These are phyloP conservation scores for Chrysopogon serrulatus DNA, from an alignment of 176 grass and related monocot species.

Conservation along the genomic window DNA sequence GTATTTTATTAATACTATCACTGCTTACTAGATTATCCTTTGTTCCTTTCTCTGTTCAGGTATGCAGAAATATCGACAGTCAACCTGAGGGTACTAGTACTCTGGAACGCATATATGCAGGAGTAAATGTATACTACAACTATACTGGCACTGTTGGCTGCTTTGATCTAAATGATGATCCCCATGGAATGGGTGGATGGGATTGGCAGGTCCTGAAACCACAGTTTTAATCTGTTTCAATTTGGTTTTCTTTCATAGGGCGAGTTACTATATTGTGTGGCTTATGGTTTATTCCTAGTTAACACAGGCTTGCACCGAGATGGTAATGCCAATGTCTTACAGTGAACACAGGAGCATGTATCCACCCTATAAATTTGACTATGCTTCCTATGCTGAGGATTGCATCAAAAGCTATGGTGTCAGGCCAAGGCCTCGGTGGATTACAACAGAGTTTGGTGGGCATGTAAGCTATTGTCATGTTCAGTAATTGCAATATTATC, in stretches of 20 bases:
- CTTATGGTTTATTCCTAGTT: slow-evolving; percentile 18
- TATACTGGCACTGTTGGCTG: slow-evolving; percentile 67
- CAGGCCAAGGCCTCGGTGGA: slow-evolving; percentile 66
- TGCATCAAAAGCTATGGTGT: slow-evolving; percentile 73
- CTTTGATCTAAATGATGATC: slow-evolving; percentile 94
- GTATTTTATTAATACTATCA: not conserved
- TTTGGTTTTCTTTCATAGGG: not conserved
- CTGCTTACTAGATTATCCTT: not conserved
- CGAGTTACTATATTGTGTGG: not conserved
- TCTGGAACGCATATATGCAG: slow-evolving; percentile 74
- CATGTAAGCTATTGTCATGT: slow-evolving; percentile 58
- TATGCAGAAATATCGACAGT: slow-evolving; percentile 76
- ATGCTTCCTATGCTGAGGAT: slow-evolving; percentile 37
- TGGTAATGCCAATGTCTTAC: slow-evolving; percentile 91
- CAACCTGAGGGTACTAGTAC: slow-evolving; percentile 54
- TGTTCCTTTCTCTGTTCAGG: slow-evolving; percentile 41
- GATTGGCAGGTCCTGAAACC: slow-evolving; percentile 63
- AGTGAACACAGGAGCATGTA: slow-evolving; percentile 80
- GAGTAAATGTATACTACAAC: slow-evolving; percentile 93
- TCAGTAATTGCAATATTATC: not conserved
- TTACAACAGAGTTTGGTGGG: slow-evolving; percentile 88
- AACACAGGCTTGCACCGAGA: slow-evolving; percentile 94
- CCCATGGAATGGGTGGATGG: slow-evolving; percentile 97
- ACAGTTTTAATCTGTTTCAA: not conserved
- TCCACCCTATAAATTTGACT: slow-evolving; percentile 68